Evolutionary conservation across 371 early-diverging fungal genomes (phyloP), one percentile per base, ranked within the genome.

Genomic region (Circinella umbellata): DNA sequence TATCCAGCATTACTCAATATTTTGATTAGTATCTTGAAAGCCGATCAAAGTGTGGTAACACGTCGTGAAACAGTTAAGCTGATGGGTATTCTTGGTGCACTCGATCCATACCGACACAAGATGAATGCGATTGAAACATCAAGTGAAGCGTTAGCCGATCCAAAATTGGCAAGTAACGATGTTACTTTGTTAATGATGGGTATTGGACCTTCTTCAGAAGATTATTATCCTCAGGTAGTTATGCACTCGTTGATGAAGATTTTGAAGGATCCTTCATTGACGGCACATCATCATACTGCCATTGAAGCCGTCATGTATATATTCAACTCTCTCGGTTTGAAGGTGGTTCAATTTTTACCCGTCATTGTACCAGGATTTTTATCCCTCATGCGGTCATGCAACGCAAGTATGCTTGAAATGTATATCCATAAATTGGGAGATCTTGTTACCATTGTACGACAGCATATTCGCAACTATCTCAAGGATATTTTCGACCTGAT

Each of bases 81-180:
- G 18, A 89, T 99, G 74, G 99, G 99, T 69, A 94, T 95, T 36
- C 79, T 99, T 13, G 99, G 99, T 57, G 99, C 99, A 2, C 78
- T 99, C 20, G 98, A 98, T 87, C 98, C 99, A 18, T 96, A 96
- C 76, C 84, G 89, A 64, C 94, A 95, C 80, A 95, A 93, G 80
- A 82, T 82, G 80, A 85, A 81, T 53, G 80, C 81, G 4, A 84
- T 86, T 57, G 88, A 84, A 17, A 81, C 80, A 27, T 81, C 86
- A 0, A 88, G 87, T 38, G 89, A 90, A 54, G 83, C 83, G 13
- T 73, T 88, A 61, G 79, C 82, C 0, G 88, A 89, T 64, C 76
- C 84, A 9, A 87, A 88, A 46, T 72, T 88, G 5, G 84, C 88
- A 14, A 88, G 86, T 59, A 85, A 89, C 34, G 89, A 90, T 67